These are phyloP conservation scores for Prunus yedoensis DNA, from an alignment of 331 rosid genomes.

Conservation along the genomic window DNA sequence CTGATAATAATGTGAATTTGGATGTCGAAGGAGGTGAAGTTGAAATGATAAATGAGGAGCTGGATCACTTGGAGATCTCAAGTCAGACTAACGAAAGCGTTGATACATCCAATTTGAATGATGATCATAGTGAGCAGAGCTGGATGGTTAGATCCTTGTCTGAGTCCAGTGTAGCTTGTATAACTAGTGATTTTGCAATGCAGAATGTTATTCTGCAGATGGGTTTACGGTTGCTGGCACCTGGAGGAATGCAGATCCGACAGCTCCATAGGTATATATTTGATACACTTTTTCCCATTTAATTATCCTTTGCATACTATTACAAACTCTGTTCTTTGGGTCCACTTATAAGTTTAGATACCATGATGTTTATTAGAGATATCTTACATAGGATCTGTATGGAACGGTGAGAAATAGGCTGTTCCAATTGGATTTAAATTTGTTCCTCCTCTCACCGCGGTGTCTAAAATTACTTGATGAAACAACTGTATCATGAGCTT, in stretches of 20 bases:
- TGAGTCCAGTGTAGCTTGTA: constrained; percentile 85
- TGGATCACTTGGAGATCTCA: constrained; percentile 46
- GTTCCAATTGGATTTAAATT: background rate
- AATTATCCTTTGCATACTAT: background rate
- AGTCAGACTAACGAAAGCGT: constrained; percentile 59
- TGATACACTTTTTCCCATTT: background rate
- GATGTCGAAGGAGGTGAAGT: constrained; percentile 32
- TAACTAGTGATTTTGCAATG: constrained; percentile 92
- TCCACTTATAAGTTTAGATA: background rate
- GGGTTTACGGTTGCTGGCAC: constrained; percentile 90
- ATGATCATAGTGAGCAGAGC: constrained; percentile 75
- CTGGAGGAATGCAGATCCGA: constrained; percentile 87
- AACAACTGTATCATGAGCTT: background rate
- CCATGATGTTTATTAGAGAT: background rate
- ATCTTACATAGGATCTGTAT: too few relatives aligned
- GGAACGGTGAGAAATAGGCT: background rate
- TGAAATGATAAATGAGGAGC: constrained; percentile 30
- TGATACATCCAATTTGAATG: constrained; percentile 57
- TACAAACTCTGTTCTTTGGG: background rate
- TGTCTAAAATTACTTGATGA: background rate
- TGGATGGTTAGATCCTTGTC: constrained; percentile 88
- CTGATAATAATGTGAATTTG: constrained; percentile 18
- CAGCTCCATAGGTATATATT: constrained; percentile 70
- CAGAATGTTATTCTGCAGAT: constrained; percentile 95
- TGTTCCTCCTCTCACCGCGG: background rate